phyloP scores from a whole-genome alignment of 306 rosid genomes.

The Fagus sylvatica region DNA sequence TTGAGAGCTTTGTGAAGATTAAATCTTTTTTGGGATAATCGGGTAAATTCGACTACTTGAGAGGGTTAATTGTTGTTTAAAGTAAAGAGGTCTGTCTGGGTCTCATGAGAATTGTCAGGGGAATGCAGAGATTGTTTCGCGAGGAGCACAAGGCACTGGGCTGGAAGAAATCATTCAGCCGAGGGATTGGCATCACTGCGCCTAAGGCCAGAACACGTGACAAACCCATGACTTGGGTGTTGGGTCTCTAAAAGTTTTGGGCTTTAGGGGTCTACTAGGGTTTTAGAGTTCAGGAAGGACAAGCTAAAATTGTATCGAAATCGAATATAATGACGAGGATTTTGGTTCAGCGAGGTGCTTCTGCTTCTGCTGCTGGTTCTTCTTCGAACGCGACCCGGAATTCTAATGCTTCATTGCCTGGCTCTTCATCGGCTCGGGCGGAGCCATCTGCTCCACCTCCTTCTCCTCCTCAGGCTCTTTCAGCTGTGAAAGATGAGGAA shows the following conservation, averaged over 20 bases:
- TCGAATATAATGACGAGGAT: slow-evolving; percentile 70
- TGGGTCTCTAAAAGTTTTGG: slow-evolving; percentile 29
- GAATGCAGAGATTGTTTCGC: slow-evolving; percentile 97
- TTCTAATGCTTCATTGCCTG: slow-evolving; percentile 47
- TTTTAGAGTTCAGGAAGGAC: slow-evolving; percentile 18
- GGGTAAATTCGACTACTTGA: too few species aligned
- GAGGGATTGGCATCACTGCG: slow-evolving; percentile 79
- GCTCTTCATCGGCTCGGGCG: slow-evolving; percentile 45
- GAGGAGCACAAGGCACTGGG: slow-evolving; percentile 61
- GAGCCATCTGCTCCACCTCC: slow-evolving; percentile 55
- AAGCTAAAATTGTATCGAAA: too few species aligned
- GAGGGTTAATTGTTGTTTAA: slow-evolving; percentile 50
- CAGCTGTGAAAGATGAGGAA: slow-evolving; percentile 57
- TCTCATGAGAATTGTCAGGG: slow-evolving; percentile 99
- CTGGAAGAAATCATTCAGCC: slow-evolving; percentile 66
- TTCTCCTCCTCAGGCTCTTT: slow-evolving; percentile 5
- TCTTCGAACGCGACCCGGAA: slow-evolving; percentile 63
- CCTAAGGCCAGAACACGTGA: slow-evolving; percentile 96
- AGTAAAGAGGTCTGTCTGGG: slow-evolving; percentile 57
- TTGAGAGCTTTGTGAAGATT: slow-evolving; percentile 32
- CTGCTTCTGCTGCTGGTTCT: slow-evolving; percentile 58
- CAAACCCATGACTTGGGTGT: slow-evolving; percentile 44
- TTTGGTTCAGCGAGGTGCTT: slow-evolving; percentile 72
- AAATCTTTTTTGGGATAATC: slow-evolving; percentile 3
- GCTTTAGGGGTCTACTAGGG: slow-evolving; percentile 13